Evolutionary conservation across 768 basidiomycete genomes (phyloP), one percentile per base, ranked within the genome.

Genomic region (Tephrocybe rancida): DNA sequence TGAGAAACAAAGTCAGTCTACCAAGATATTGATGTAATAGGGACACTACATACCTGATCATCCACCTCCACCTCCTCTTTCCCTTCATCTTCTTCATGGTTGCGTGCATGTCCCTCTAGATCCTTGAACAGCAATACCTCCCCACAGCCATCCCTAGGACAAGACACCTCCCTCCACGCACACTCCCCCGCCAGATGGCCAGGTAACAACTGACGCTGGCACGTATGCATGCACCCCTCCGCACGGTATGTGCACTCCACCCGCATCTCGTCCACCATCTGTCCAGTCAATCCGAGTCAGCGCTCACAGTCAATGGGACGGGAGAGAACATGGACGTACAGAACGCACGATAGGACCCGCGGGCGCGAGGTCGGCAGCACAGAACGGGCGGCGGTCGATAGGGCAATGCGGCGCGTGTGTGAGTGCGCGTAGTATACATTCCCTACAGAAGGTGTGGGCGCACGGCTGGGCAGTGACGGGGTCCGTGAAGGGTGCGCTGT

Each of bases 391-490:
- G 19, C 94, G 83, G 70, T 95, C 93, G 26, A 96, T 84, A 10
- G 94, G 94, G 67, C 94, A 96, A 56, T 86, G 85, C 0, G 79
- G 73, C 6, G 85, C 83, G 54, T 88, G 81, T 11, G 70, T 67
- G 3, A 95, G 77, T 0, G 93, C 89, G 45, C 77, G 75, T n/a
- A 73, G 61, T 55, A 95, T 90, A 64, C 94, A 96, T 26, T 84
- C 86, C n/a, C 71, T 70, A 67, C 94, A 96, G 67, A 95, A 95
- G 0, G 92, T 95, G 65, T 93, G 94, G 54, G 81, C 76, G 61
- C 94, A 95, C 7, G 86, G 83, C 35, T 70, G 78, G 0, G 90
- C 86, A 0, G 88, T 89, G 1, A 79, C 79, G 9, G 93, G 94
- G 26, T 92, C 82, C 7, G 83, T 71, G 63, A 95, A 94, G 2